Conservation (phyloP, 345 rosid genomes). For the Jatropha curcas region DNA sequence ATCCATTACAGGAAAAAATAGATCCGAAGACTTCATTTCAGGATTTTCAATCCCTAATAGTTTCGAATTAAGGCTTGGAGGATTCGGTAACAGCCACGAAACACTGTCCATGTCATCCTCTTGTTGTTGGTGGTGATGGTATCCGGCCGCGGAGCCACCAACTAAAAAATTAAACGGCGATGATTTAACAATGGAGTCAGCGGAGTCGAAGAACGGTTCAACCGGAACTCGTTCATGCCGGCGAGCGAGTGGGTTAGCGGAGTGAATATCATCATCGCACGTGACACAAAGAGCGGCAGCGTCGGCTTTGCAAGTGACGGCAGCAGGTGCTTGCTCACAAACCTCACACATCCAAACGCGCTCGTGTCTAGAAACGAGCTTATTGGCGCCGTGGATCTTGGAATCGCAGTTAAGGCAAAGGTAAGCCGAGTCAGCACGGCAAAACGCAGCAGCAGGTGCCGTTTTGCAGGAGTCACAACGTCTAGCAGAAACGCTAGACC, state of each 20-base stretch:
- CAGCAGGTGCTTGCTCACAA: conserved; percentile 49
- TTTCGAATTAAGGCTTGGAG: conserved; percentile 7
- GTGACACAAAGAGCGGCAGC: conserved; percentile 44
- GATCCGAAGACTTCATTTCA: conserved; percentile 19
- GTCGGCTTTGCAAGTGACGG: conserved; percentile 47
- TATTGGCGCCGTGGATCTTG: conserved; percentile 30
- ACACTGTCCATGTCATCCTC: conserved; percentile 16
- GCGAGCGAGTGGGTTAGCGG: conserved; percentile 45
- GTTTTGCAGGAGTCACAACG: conserved; percentile 46
- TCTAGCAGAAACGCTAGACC: conserved; percentile 18
- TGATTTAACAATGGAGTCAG: conserved; percentile 17
- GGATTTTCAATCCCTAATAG: not conserved
- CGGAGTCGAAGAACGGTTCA: conserved; percentile 40
- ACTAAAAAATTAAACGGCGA: conserved; percentile 17
- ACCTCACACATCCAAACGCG: conserved; percentile 45
- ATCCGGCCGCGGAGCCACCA: not conserved
- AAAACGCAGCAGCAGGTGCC: conserved; percentile 32
- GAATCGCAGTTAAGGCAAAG: conserved; percentile 40
- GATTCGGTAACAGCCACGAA: conserved; percentile 30
- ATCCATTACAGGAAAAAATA: conserved; percentile 26
- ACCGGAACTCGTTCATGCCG: conserved; percentile 45
- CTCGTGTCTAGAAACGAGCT: conserved; percentile 33
- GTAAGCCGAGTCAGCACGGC: conserved; percentile 39
- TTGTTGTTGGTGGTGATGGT: not conserved
- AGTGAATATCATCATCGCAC: conserved; percentile 47